Evolutionary conservation across 2,329 filamentous ascomycete species (phyloP).

Genomic region (Dichotomopilus funicola): DNA sequence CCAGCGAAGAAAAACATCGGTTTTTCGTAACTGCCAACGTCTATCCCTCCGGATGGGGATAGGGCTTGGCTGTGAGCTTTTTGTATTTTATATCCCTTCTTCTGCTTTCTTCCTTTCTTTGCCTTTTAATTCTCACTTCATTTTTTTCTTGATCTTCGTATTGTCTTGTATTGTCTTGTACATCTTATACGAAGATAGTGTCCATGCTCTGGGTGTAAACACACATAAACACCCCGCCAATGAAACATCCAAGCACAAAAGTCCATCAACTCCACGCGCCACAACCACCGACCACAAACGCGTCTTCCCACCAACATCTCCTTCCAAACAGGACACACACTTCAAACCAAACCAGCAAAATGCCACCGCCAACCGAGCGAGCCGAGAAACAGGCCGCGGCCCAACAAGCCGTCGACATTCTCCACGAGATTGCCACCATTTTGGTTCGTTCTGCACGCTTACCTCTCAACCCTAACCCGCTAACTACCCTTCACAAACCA

Average conservation of each 20-base stretch:
- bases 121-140: not conserved
- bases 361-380: conserved; percentile 42
- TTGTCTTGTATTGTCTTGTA: no score
- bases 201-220: not conserved
- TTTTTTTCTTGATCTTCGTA: not conserved
- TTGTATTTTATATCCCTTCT: no score
- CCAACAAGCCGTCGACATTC: conserved; percentile 74
- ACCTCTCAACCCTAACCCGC: not conserved
- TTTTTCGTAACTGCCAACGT: no score
- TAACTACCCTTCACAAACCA: not conserved
- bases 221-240: conserved; percentile 9
- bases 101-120: no score
- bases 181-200: not conserved
- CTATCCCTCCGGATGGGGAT: no score
- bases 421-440: conserved; percentile 81
- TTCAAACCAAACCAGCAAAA: not conserved
- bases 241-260: conserved; percentile 1
- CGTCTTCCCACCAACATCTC: not conserved
- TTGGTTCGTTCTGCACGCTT: conserved; percentile 53
- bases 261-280: no score
- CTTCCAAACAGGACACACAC: conserved; percentile 6
- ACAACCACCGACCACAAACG: not conserved
- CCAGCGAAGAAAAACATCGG: no score
- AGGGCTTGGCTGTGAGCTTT: no score
- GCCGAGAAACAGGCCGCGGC: conserved; percentile 66